Percentiles rank a stretch among this genome's conserved stretches.
Evolutionary conservation across 1,284 basidiomycete species (phyloP).

Genomic region (Pseudozyma sp.): DNA sequence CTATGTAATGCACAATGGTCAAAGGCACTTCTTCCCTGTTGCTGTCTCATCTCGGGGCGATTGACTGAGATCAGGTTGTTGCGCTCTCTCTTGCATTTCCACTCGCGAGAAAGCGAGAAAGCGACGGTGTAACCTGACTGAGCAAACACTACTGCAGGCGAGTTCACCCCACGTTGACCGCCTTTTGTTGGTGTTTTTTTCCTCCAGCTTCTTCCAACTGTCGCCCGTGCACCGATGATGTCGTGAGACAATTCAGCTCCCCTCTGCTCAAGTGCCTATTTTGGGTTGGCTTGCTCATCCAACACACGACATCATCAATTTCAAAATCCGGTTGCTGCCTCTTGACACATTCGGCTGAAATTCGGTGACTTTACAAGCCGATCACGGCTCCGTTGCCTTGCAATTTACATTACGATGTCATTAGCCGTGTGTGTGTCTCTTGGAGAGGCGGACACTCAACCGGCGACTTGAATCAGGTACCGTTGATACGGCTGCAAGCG

Average conservation of each 20-base stretch:
- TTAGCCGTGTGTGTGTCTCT: neutral
- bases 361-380: neutral
- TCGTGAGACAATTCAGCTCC: slow-evolving; percentile 11
- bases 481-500: neutral
- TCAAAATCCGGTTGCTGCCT: slow-evolving; percentile 15
- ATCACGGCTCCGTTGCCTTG: neutral
- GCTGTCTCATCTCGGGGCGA: slow-evolving; percentile 22
- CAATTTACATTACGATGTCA: neutral
- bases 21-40: slow-evolving; percentile 4
- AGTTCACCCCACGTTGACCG: slow-evolving; percentile 33
- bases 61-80: slow-evolving; percentile 2
- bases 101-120: neutral
- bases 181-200: no score
- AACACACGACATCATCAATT: slow-evolving; percentile 29
- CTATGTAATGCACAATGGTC: slow-evolving; percentile 4
- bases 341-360: neutral
- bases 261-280: slow-evolving; percentile 30
- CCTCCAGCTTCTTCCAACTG: slow-evolving; percentile 14
- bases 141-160: slow-evolving; percentile 10
- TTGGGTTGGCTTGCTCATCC: neutral
- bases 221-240: slow-evolving; percentile 23
- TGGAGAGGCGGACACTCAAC: neutral
- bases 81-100: neutral
- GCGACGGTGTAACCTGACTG: no score
- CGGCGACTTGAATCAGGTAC: slow-evolving; percentile 3